Base-by-base conservation (phyloP, 2,329 filamentous ascomycete genomes). In the Cercospora berteroae region DNA sequence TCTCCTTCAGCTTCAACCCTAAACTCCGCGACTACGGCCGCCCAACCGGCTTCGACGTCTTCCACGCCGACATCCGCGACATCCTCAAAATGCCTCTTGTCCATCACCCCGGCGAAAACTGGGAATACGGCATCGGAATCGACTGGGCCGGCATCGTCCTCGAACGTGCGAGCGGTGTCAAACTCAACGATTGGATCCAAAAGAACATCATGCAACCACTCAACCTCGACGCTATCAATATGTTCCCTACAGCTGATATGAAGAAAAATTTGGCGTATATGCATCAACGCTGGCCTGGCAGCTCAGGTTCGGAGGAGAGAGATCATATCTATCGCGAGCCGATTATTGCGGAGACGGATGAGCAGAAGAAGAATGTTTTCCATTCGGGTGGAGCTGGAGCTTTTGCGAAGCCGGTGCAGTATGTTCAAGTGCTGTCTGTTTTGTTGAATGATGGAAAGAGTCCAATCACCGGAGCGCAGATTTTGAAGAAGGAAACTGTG, bases 391-490 rank as follows among this genome's bases (percentile, higher is more conserved):
- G 89, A 3, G 88, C 83, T 2, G 89, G 89, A 3, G 80, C 86
- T 58, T 91, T 86, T 73, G 84, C 86, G 2, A 80, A 78, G 67
- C 87, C 88, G 0, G 81, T 81, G 9, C 88, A 91, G 56, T 91
- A 89, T 71, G 81, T 81, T 64, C 83, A 87, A 85, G 83, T 91
- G 25, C 81, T 92, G 3, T 82, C 87, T 0, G 82, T 84, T 0
- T 79, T 92, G 1, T 78, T 92, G 31, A 92, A 92, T 74, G 80
- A 89, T 68, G 89, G 90, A 55, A 85, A 80, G 0, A 87, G 84
- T 27, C 86, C 89, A 0, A 81, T 71, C 0, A 90, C 87, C 0
- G 84, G 85, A 1, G 75, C 77, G 0, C 80, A 81, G 64, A 83
- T 92, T 33, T 80, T 92, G 7, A 79, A 81, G 18, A 80, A 83